These are phyloP conservation scores for Skeletonema tropicum DNA, from an alignment of 108 stramenopile species.

Conservation along the genomic window DNA sequence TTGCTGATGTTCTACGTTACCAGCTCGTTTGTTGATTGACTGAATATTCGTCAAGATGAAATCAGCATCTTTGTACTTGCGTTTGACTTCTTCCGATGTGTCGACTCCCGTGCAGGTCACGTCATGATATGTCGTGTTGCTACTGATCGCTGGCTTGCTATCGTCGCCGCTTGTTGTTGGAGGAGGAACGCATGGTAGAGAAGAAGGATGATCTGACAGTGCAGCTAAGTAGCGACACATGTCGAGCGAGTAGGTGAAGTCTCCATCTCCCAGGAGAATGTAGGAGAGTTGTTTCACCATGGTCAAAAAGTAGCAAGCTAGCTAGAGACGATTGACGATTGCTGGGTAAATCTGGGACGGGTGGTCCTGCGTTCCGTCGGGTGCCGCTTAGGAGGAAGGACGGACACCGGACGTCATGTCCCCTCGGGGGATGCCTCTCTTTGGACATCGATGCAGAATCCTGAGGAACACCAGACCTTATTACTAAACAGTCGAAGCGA, in stretches of 20 bases:
- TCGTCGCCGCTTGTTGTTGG: not conserved
- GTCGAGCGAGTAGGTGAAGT: conserved; percentile 86
- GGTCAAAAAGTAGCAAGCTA: too few species aligned
- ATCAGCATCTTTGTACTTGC: conserved; percentile 51
- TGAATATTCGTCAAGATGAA: conserved; percentile 58
- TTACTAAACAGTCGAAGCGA: too few species aligned
- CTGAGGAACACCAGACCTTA: too few species aligned
- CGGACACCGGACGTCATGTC: too few species aligned
- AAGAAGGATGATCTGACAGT: not conserved
- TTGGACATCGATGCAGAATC: too few species aligned
- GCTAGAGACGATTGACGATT: too few species aligned
- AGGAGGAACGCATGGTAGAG: too few species aligned
- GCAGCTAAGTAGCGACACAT: conserved; percentile 61
- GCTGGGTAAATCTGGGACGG: too few species aligned
- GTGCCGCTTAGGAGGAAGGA: too few species aligned
- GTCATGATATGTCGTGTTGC: not conserved
- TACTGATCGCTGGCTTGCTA: not conserved
- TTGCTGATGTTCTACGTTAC: not conserved
- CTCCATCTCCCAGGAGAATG: conserved; percentile 78
- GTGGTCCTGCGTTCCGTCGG: too few species aligned
- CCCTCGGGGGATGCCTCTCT: too few species aligned
- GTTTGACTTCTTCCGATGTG: conserved; percentile 38
- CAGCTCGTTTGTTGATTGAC: not conserved
- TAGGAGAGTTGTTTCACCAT: conserved; percentile 18
- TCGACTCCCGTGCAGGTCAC: conserved; percentile 77